A percentile compares a stretch with the other conserved stretches of the same genome.
These are phyloP conservation scores for Davidsoniella virescens DNA, from an alignment of 2,329 filamentous ascomycete species.

Conservation along the genomic window DNA sequence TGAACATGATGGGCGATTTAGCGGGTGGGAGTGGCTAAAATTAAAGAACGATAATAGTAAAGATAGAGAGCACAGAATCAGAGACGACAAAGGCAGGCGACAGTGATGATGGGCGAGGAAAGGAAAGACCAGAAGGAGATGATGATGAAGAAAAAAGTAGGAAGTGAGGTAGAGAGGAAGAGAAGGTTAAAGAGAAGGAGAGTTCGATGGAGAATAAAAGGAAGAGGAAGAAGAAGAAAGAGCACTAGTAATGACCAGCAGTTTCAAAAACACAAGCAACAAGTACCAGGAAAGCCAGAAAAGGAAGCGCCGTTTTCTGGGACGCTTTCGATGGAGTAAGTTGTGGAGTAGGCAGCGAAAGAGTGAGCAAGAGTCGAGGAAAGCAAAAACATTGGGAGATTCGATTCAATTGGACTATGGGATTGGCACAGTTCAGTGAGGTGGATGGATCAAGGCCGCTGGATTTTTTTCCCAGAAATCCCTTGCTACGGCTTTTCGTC, in stretches of 20 bases:
- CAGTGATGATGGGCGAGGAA: not conserved
- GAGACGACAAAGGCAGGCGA: not conserved
- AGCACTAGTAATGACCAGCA: not conserved
- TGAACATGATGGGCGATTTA: slow-evolving; percentile 50
- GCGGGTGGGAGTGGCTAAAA: slow-evolving; percentile 1
- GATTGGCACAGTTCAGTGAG: too few species aligned
- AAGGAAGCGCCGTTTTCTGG: not conserved
- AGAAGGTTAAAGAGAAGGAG: slow-evolving; percentile 1
- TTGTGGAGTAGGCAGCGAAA: not conserved
- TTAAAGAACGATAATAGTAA: slow-evolving; percentile 1
- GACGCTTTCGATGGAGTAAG: not conserved
- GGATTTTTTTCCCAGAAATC: too few species aligned
- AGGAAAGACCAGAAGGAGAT: not conserved
- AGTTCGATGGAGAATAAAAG: not conserved
- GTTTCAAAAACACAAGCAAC: not conserved
- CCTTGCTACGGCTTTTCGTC: too few species aligned
- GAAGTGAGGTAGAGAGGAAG: slow-evolving; percentile 6
- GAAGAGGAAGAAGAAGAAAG: slow-evolving; percentile 6
- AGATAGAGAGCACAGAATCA: slow-evolving; percentile 3
- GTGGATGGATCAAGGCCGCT: too few species aligned
- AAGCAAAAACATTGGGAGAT: not conserved
- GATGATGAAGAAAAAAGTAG: not conserved
- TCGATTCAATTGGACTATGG: not conserved
- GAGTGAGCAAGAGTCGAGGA: not conserved
- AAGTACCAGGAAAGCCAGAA: not conserved